phyloP scores from a whole-genome alignment of 768 basidiomycete genomes.

The Collybia nuda region DNA sequence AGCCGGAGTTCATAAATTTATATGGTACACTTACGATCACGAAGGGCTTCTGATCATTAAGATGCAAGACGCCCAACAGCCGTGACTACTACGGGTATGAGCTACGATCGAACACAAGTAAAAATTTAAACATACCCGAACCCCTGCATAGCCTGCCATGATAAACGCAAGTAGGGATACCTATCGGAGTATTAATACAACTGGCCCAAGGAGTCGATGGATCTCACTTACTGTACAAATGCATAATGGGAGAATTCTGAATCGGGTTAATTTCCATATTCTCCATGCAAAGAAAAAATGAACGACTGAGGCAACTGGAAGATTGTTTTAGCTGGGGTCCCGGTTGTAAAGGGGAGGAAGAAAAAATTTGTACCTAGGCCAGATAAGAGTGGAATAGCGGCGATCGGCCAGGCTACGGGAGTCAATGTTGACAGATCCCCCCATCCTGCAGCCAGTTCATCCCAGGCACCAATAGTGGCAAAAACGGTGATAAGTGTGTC shows the following conservation, averaged over 20 bases:
- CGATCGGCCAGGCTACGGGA: slow-evolving; percentile 12
- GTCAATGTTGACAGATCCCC: slow-evolving; percentile 12
- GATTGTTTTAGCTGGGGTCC: background rate
- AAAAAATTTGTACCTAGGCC: slow-evolving; percentile 13
- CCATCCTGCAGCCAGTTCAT: slow-evolving; percentile 15
- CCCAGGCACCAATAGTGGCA: slow-evolving; percentile 18
- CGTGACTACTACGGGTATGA: background rate
- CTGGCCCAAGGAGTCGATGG: background rate
- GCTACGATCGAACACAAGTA: background rate
- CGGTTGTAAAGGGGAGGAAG: background rate
- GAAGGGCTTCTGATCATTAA: slow-evolving; percentile 5
- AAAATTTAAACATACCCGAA: background rate
- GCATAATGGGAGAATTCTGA: slow-evolving; percentile 7
- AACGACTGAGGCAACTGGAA: slow-evolving; percentile 7
- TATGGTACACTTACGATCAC: slow-evolving; percentile 10
- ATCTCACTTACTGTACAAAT: background rate
- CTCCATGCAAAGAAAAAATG: slow-evolving; percentile 20
- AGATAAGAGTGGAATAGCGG: slow-evolving; percentile 12
- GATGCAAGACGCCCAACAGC: background rate
- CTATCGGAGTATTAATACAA: background rate
- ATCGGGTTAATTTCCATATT: slow-evolving; percentile 13
- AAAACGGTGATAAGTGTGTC: slow-evolving; percentile 18
- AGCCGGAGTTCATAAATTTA: background rate
- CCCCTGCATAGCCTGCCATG: slow-evolving; percentile 2
- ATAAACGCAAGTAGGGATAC: slow-evolving; percentile 2